phyloP scores from a whole-genome alignment of 768 basidiomycete species.

The Crucibulum laeve region DNA sequence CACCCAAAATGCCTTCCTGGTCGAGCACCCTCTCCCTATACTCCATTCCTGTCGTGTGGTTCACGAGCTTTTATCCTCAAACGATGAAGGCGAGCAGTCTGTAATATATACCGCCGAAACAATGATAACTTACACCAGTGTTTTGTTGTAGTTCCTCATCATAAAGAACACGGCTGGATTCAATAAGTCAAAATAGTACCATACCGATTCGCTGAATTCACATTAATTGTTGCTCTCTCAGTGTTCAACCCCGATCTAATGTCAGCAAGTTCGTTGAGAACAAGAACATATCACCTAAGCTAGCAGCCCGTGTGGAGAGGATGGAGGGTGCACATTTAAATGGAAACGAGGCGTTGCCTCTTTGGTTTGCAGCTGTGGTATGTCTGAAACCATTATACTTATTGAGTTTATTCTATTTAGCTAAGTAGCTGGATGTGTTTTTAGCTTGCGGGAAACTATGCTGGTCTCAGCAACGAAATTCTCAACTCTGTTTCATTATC shows the following conservation, averaged over 20 bases:
- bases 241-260: constrained; percentile 27
- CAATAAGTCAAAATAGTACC: constrained; percentile 24
- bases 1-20: constrained; percentile 1
- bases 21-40: constrained; percentile 27
- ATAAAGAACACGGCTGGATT: constrained; percentile 24
- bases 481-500: constrained; percentile 24
- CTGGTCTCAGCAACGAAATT: constrained; percentile 21
- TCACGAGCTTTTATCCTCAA: constrained; percentile 26
- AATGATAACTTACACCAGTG: not conserved
- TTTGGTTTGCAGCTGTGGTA: constrained; percentile 30
- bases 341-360: constrained; percentile 26
- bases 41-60: constrained; percentile 31
- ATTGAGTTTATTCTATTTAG: not conserved
- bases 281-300: constrained; percentile 16
- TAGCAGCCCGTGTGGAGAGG: constrained; percentile 19
- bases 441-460: constrained; percentile 25
- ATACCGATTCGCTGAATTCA: not conserved
- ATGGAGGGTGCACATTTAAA: constrained; percentile 35
- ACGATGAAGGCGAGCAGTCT: constrained; percentile 19
- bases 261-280: constrained; percentile 14
- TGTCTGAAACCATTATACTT: not conserved
- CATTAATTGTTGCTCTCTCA: constrained; percentile 6
- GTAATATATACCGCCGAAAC: not conserved
- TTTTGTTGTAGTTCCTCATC: constrained; percentile 14
- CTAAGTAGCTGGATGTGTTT: not conserved